A percentile compares a stretch with the other conserved stretches of the same genome.
phyloP scores from a whole-genome alignment of 1,139 yeast species.

The Debaryomyces coudertii region DNA sequence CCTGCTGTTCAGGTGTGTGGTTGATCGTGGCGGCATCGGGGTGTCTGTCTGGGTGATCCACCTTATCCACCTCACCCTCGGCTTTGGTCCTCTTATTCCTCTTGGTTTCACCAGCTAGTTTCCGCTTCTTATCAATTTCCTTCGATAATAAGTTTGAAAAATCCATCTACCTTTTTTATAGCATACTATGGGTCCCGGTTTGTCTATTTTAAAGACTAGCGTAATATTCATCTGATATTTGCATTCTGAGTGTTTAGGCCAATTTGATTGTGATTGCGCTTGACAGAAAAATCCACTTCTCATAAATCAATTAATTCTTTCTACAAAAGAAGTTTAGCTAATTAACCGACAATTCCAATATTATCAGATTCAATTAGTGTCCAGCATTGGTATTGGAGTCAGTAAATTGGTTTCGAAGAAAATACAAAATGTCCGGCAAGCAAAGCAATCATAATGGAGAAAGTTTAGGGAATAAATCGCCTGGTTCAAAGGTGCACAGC shows the following conservation, averaged over 20 bases:
- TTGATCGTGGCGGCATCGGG: not conserved
- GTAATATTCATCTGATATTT: not conserved
- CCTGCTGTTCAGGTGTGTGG: not conserved
- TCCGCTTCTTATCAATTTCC: slow-evolving; percentile 37
- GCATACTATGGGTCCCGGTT: not conserved
- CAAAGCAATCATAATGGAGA: slow-evolving; percentile 7
- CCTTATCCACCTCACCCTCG: slow-evolving; percentile 4
- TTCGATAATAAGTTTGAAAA: slow-evolving; percentile 37
- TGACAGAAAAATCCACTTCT: slow-evolving; percentile 1
- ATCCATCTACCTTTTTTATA: slow-evolving; percentile 26
- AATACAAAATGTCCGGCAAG: slow-evolving; percentile 3
- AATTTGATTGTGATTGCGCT: slow-evolving; percentile 8
- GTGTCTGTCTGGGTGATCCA: too few relatives aligned
- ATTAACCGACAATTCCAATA: not conserved
- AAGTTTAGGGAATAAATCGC: slow-evolving; percentile 6
- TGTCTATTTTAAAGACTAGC: not conserved
- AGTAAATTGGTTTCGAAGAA: not conserved
- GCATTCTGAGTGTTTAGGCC: slow-evolving; percentile 3
- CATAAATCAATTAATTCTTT: not conserved
- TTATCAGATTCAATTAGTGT: not conserved
- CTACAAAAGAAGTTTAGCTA: not conserved
- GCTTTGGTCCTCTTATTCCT: slow-evolving; percentile 7
- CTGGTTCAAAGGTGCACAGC: slow-evolving; percentile 5
- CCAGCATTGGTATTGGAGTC: not conserved
- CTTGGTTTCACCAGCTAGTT: slow-evolving; percentile 11